Evolutionary conservation across 345 rosid genomes (phyloP).

Genomic region (Hibiscus trionum): DNA sequence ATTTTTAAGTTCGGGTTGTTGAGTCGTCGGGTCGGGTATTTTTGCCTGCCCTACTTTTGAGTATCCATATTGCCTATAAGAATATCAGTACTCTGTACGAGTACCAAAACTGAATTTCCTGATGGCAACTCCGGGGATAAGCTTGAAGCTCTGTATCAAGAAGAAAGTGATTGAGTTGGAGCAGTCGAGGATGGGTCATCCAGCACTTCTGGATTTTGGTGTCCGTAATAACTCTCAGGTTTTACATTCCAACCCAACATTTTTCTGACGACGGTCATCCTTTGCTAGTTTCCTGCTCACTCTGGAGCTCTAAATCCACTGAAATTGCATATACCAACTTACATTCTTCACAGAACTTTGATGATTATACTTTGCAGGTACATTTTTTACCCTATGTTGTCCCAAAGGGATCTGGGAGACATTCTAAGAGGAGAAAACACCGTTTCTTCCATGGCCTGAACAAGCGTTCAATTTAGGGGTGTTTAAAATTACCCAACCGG

Average conservation of each 20-base stretch:
- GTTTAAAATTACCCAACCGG: no score
- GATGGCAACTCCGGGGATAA: no score
- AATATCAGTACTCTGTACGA: no score
- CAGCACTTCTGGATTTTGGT: slow-evolving; percentile 56
- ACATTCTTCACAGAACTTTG: neutral
- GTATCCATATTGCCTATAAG: no score
- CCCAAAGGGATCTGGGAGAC: slow-evolving; percentile 47
- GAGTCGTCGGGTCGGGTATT: no score
- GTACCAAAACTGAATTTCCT: no score
- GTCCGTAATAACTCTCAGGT: slow-evolving; percentile 80
- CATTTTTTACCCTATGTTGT: slow-evolving; percentile 48
- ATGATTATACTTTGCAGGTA: slow-evolving; percentile 31
- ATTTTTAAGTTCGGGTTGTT: no score
- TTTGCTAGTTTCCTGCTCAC: neutral
- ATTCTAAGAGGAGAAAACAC: slow-evolving; percentile 53
- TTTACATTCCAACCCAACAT: neutral
- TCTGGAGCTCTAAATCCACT: neutral
- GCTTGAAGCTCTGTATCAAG: no score
- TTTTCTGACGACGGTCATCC: neutral
- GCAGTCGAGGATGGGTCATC: no score
- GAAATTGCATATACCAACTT: neutral
- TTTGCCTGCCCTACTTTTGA: no score
- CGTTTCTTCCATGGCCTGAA: slow-evolving; percentile 70
- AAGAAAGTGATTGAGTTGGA: no score
- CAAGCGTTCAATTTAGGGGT: slow-evolving; percentile 15